phyloP scores from a whole-genome alignment of 2,329 filamentous ascomycete species.

The Epichloe elymi region DNA sequence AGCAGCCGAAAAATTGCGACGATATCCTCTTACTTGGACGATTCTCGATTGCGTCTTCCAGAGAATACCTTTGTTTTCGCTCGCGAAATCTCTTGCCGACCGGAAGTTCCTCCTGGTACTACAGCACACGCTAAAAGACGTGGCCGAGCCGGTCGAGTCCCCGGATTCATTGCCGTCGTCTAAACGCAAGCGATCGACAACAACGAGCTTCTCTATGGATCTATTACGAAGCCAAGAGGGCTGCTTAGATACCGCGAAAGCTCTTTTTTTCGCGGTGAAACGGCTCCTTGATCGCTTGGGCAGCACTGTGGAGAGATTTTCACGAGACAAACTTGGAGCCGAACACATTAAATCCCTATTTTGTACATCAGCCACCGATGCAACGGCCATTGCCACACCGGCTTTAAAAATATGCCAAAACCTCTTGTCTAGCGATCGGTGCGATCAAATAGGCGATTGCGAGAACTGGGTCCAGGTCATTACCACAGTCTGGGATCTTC shows the following conservation, averaged over 20 bases:
- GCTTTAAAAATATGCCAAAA: conserved; percentile 32
- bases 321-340: conserved; percentile 37
- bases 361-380: conserved; percentile 33
- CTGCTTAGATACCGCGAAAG: conserved; percentile 33
- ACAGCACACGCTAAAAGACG: conserved; percentile 50
- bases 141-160: conserved; percentile 23
- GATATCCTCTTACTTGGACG: conserved; percentile 46
- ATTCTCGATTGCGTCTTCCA: conserved; percentile 48
- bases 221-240: conserved; percentile 25
- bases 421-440: conserved; percentile 19
- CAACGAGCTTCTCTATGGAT: conserved; percentile 24
- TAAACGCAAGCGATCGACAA: conserved; percentile 33
- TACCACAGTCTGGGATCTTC: conserved; percentile 38
- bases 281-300: conserved; percentile 34
- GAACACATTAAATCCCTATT: conserved; percentile 47
- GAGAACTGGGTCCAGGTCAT: conserved; percentile 35
- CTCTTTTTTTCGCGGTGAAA: conserved; percentile 32
- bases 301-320: conserved; percentile 18
- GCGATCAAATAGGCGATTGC: conserved; percentile 23
- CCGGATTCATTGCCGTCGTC: conserved; percentile 14
- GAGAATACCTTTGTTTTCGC: conserved; percentile 53
- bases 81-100: conserved; percentile 59
- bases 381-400: conserved; percentile 30
- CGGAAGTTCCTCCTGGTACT: conserved; percentile 54
- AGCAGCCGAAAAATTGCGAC: conserved; percentile 37